Evolutionary conservation across 805 yeast species (phyloP).

Genomic region (Hanseniaspora nectarophila): DNA sequence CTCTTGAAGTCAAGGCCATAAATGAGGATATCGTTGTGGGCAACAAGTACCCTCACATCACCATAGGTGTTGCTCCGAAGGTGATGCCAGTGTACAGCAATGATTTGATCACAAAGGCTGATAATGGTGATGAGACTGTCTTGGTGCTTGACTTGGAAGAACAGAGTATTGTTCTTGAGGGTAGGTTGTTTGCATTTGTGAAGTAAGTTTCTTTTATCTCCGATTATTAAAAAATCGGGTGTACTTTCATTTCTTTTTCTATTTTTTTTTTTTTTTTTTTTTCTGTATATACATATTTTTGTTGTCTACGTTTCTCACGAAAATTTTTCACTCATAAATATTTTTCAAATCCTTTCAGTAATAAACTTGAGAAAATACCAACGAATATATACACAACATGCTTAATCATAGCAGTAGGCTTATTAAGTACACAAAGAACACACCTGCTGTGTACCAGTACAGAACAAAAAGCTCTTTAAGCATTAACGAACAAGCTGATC

Average conservation of each 20-base stretch:
- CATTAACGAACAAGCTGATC: background rate
- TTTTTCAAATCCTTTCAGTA: background rate
- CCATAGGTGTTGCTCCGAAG: conserved; percentile 26
- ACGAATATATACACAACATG: background rate
- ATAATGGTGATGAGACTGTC: background rate
- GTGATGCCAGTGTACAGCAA: conserved; percentile 47
- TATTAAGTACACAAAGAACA: background rate
- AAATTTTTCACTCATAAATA: background rate
- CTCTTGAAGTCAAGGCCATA: conserved; percentile 37
- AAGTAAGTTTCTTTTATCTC: background rate
- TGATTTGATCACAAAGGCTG: conserved; percentile 23
- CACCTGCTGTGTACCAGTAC: background rate
- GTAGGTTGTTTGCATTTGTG: background rate
- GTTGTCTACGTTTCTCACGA: background rate
- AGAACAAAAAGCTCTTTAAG: background rate
- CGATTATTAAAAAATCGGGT: no score
- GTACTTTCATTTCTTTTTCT: no score
- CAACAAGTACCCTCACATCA: conserved; percentile 52
- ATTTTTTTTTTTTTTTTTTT: background rate
- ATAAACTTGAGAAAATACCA: background rate
- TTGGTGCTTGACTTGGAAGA: background rate
- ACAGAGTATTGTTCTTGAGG: background rate
- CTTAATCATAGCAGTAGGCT: background rate
- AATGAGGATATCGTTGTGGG: conserved; percentile 20
- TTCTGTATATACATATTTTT: background rate